phyloP scores from a whole-genome alignment of 768 basidiomycete genomes.

The Amanita phalloides region DNA sequence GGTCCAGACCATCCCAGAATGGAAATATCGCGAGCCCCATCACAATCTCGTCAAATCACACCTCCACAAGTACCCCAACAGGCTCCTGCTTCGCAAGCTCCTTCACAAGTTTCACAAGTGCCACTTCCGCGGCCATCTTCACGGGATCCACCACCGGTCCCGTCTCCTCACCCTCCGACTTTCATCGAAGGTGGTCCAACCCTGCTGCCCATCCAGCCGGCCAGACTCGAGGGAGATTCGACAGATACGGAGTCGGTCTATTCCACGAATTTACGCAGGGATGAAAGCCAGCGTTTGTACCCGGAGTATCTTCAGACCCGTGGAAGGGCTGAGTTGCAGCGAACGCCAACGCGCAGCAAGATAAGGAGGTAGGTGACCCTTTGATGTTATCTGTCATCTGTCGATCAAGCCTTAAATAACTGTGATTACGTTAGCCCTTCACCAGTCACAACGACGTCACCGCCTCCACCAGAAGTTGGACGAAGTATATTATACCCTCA shows the following conservation, averaged over 20 bases:
- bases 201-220: conserved; percentile 57
- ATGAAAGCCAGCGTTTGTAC: conserved; percentile 13
- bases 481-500: conserved; percentile 48
- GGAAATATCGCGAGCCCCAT: background rate
- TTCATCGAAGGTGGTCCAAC: conserved; percentile 23
- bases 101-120: background rate
- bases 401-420: background rate
- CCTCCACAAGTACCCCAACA: background rate
- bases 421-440: conserved; percentile 22
- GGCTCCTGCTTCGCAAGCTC: background rate
- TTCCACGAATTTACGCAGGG: conserved; percentile 13
- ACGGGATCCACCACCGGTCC: conserved; percentile 7
- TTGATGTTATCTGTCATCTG: background rate
- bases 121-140: background rate
- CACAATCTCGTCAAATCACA: background rate
- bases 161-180: conserved; percentile 23
- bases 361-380: conserved; percentile 13
- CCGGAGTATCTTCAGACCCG: conserved; percentile 6
- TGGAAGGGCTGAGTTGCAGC: conserved; percentile 6
- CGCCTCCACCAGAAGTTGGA: conserved; percentile 43
- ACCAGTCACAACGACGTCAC: conserved; percentile 64
- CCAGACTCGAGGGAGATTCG: conserved; percentile 36
- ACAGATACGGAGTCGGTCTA: conserved; percentile 34
- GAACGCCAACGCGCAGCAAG: conserved; percentile 15
- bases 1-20: background rate